Conservation (phyloP, 441 rosid genomes). For the Raphanus hybrid region DNA sequence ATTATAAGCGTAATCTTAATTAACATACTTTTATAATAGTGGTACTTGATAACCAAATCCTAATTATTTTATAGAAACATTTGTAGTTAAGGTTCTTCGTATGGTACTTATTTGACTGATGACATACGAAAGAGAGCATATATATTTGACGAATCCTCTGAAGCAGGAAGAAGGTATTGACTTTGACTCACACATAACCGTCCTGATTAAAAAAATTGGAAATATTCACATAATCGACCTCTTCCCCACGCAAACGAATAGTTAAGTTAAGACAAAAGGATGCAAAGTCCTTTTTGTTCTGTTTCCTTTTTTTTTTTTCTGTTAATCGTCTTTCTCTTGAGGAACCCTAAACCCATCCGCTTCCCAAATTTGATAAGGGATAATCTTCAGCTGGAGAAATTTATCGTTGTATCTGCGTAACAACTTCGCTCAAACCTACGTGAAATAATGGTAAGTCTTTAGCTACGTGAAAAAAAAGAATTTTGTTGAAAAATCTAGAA, state of each 20-base stretch:
- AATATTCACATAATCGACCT: conserved; percentile 21
- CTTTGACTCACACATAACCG: conserved; percentile 34
- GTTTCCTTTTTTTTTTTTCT: background rate
- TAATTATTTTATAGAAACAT: background rate
- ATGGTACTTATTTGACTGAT: background rate
- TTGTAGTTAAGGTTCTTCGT: background rate
- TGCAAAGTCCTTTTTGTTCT: background rate
- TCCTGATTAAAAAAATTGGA: background rate
- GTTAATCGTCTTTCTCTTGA: background rate
- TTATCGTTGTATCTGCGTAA: background rate
- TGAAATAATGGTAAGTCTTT: conserved; percentile 22
- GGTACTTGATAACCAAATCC: background rate
- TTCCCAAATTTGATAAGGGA: conserved; percentile 20
- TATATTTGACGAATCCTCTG: background rate
- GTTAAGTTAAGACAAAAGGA: background rate
- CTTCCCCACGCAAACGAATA: conserved; percentile 33
- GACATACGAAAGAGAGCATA: background rate
- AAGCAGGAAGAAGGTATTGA: background rate
- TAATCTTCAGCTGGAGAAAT: conserved; percentile 15
- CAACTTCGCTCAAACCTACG: background rate
- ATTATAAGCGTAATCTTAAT: background rate
- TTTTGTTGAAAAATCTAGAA: background rate
- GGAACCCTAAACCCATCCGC: conserved; percentile 34
- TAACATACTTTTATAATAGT: background rate
- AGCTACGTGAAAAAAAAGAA: background rate